Percentiles rank a stretch among this genome's conserved stretches.
Evolutionary conservation across 2,329 filamentous ascomycete genomes (phyloP).

Genomic region (Apiospora hydei): DNA sequence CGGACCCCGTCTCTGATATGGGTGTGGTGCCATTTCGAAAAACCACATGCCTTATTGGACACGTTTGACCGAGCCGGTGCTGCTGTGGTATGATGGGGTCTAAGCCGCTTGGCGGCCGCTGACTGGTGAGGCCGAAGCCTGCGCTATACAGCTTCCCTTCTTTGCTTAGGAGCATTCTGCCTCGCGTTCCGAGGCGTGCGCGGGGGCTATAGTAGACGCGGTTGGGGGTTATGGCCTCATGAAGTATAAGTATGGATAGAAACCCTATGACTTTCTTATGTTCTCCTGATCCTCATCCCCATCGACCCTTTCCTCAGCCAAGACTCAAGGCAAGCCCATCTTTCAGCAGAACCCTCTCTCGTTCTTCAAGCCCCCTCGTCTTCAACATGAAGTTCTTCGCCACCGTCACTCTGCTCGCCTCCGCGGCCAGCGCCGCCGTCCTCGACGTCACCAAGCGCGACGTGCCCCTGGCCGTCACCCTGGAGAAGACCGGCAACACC

Average conservation of each 20-base stretch:
- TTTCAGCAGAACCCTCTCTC: not conserved
- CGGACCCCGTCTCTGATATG: not conserved
- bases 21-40: conserved; percentile 12
- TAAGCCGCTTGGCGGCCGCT: not conserved
- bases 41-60: conserved; percentile 18
- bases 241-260: not conserved
- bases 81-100: not conserved
- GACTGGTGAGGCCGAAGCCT: not conserved
- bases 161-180: conserved; percentile 2
- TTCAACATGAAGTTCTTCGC: conserved; percentile 50
- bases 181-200: not conserved
- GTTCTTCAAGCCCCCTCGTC: conserved; percentile 8
- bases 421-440: conserved; percentile 46
- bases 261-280: not conserved
- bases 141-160: conserved; percentile 9
- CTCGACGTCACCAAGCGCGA: conserved; percentile 46
- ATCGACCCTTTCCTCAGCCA: conserved; percentile 17
- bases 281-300: not conserved
- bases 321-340: conserved; percentile 17
- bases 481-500: conserved; percentile 55
- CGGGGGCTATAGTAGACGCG: not conserved
- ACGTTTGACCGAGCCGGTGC: not conserved
- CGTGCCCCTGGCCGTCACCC: conserved; percentile 48
- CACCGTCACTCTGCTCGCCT: conserved; percentile 45
- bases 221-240: not conserved